A percentile compares a stretch with the other conserved stretches of the same genome.
These are phyloP conservation scores for Tetrahymena borealis DNA, from an alignment of 73 alveolate genomes.

Conservation along the genomic window DNA sequence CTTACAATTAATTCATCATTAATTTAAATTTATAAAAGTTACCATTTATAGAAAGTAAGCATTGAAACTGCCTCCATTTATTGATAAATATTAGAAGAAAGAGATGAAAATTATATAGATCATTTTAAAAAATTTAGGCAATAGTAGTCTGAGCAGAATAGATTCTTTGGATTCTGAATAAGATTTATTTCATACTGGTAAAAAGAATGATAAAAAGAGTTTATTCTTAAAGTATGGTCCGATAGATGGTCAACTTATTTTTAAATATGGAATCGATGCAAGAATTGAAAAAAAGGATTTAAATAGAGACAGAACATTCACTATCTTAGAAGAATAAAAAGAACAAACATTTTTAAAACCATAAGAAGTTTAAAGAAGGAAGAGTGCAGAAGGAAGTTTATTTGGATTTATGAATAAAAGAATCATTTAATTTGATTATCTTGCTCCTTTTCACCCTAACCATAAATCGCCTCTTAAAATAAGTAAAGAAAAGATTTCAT, in stretches of 20 bases:
- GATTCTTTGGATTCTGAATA: background rate
- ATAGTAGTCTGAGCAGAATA: background rate
- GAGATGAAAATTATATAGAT: background rate
- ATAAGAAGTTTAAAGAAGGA: background rate
- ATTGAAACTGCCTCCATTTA: too few species aligned
- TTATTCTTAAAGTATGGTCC: background rate
- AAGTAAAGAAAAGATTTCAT: background rate
- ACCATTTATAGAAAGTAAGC: background rate
- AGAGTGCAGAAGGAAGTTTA: background rate
- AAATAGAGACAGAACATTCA: background rate
- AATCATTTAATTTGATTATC: background rate
- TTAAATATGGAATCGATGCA: background rate
- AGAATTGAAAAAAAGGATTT: background rate
- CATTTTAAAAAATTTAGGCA: background rate
- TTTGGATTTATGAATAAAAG: background rate
- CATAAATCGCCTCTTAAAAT: background rate
- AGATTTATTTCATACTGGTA: background rate
- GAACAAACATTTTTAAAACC: background rate
- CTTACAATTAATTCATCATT: background rate
- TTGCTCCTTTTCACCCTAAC: background rate
- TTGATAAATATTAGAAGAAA: background rate
- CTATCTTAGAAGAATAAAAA: background rate
- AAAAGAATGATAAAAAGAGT: background rate
- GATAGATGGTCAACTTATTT: background rate
- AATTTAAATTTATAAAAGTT: background rate